Evolutionary conservation across 305 asterid genomes (phyloP).

Genomic region (Fraxinus ornus): DNA sequence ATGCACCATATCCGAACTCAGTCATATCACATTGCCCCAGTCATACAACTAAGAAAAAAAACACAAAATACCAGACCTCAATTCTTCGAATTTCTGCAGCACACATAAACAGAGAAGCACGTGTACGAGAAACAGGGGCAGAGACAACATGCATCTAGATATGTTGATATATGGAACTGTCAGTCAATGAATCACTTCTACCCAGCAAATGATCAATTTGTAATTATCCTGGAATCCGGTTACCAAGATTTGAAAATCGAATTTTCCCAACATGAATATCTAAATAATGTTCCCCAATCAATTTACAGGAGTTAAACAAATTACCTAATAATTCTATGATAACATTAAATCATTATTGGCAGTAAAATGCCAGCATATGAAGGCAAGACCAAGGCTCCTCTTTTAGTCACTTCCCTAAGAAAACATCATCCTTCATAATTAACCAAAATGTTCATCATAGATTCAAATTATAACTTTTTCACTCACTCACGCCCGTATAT

Average conservation of each 20-base stretch:
- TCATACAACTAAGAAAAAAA: background rate
- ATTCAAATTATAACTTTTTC: background rate
- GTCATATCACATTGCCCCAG: conserved; percentile 13
- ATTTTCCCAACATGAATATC: background rate
- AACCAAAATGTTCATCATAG: background rate
- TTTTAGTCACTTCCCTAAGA: background rate
- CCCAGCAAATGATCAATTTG: conserved; percentile 24
- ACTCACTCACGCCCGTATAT: conserved; percentile 17
- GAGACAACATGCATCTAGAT: background rate
- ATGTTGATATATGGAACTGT: background rate
- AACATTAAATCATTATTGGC: background rate
- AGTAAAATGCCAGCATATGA: background rate
- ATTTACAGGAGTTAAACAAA: background rate
- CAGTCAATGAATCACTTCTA: conserved; percentile 13
- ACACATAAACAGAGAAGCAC: conserved; percentile 10
- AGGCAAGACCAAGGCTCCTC: background rate
- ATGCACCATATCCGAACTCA: background rate
- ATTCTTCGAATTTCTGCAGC: background rate
- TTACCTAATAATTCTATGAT: background rate
- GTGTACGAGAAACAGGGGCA: conserved; percentile 4
- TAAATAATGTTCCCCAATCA: background rate
- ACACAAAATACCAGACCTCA: background rate
- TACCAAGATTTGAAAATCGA: background rate
- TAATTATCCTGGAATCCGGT: conserved; percentile 21
- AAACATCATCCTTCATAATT: background rate